A percentile compares a stretch with the other conserved stretches of the same genome.
Evolutionary conservation across 2,329 filamentous ascomycete species (phyloP).

Genomic region (Hirsutella thompsonii): DNA sequence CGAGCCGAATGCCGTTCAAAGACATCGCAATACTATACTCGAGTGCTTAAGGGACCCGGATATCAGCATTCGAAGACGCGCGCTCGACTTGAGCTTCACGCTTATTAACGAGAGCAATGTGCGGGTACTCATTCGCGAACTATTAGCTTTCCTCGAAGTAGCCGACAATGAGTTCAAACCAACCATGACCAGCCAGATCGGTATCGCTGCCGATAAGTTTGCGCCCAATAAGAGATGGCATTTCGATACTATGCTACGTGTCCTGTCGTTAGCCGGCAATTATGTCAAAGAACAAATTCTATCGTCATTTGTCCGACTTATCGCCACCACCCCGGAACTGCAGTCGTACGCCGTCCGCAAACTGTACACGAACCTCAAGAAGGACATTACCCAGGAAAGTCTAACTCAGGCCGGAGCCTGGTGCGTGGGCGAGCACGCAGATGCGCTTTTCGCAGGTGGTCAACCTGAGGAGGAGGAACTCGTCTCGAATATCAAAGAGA

Average conservation of each 20-base stretch:
- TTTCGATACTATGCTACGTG: slow-evolving; percentile 91
- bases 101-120: slow-evolving; percentile 96
- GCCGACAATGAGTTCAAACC: slow-evolving; percentile 98
- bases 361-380: slow-evolving; percentile 78
- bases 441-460: slow-evolving; percentile 75
- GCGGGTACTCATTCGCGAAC: slow-evolving; percentile 79
- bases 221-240: slow-evolving; percentile 98
- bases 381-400: slow-evolving; percentile 95
- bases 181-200: slow-evolving; percentile 96
- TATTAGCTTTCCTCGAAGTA: slow-evolving; percentile 90
- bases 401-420: slow-evolving; percentile 86
- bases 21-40: slow-evolving; percentile 92
- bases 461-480: slow-evolving; percentile 92
- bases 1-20: slow-evolving; percentile 92
- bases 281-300: slow-evolving; percentile 97
- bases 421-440: slow-evolving; percentile 96
- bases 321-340: slow-evolving; percentile 85
- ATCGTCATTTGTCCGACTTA: slow-evolving; percentile 89
- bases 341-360: slow-evolving; percentile 97
- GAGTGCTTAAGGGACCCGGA: slow-evolving; percentile 94
- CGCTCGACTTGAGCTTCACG: slow-evolving; percentile 95
- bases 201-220: slow-evolving; percentile 89
- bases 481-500: slow-evolving; percentile 67
- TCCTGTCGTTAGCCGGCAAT: slow-evolving; percentile 86
- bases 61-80: slow-evolving; percentile 90